These are phyloP conservation scores for Coemansia sp. DNA, from an alignment of 192 early-diverging fungal species.

Conservation along the genomic window DNA sequence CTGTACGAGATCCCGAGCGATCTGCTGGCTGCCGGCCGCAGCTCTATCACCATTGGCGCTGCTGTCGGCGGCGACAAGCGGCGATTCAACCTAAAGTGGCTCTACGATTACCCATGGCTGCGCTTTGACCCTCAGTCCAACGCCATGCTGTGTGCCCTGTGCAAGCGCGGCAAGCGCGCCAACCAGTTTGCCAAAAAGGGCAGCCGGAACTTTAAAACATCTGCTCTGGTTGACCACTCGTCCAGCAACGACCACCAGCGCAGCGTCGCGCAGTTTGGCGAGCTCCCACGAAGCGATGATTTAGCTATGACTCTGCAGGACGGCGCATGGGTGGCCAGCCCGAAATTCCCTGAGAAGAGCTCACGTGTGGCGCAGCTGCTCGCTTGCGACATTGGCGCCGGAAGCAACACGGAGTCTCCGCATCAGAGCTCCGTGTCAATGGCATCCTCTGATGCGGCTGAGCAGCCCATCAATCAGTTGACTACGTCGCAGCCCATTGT, in stretches of 20 bases:
- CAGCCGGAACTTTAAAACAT: constrained; percentile 53
- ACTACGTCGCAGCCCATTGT: not conserved
- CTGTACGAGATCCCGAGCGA: constrained; percentile 23
- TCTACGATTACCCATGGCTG: constrained; percentile 53
- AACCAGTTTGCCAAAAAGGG: constrained; percentile 53
- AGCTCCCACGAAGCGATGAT: not conserved
- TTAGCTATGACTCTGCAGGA: constrained; percentile 16
- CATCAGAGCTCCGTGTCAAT: not conserved
- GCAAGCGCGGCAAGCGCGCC: constrained; percentile 34
- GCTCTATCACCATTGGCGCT: constrained; percentile 49
- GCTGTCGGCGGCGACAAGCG: constrained; percentile 47
- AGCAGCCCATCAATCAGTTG: constrained; percentile 2
- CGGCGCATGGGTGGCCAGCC: constrained; percentile 23
- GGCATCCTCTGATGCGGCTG: not conserved
- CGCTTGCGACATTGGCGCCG: not conserved
- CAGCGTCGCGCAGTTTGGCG: constrained; percentile 28
- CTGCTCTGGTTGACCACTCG: constrained; percentile 46
- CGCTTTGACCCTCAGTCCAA: constrained; percentile 36
- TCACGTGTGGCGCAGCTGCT: not conserved
- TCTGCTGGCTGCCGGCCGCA: constrained; percentile 21
- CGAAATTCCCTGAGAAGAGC: not conserved
- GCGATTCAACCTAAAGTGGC: constrained; percentile 51
- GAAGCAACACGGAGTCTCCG: not conserved
- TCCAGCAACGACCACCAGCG: constrained; percentile 49
- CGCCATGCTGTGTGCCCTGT: constrained; percentile 48